Base-by-base conservation (phyloP, 2,329 filamentous ascomycete genomes). In the Verticillium zaregamsianum region DNA sequence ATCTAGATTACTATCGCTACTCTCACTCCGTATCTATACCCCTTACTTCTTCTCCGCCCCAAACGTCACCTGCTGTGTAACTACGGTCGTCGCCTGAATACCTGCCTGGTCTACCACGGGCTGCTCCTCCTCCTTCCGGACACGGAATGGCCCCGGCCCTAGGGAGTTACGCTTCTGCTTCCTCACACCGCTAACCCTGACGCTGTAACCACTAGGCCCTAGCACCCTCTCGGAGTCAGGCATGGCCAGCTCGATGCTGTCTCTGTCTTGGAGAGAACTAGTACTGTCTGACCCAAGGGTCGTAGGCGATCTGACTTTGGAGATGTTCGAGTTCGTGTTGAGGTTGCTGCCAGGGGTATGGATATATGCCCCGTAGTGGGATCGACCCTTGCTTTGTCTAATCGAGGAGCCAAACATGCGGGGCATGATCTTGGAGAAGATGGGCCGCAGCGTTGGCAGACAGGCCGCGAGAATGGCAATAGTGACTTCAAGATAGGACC, bases 401-500 rank as follows among this genome's bases (percentile, higher is more conserved):
- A 4, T 40, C 33, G 61, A 58, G 12, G 63, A 61, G 14, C 52
- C 59, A 20, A 70, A 67, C 54, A 68, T 35, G 11, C 66, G 62
- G 1, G 69, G 68, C 9, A 70, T 58, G 31, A 68, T 25, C 6
- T 62, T 63, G n/a, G 64, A 63, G 33, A 73, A 61, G 25, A 72
- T 63, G 3, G 72, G 72, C 11, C 70, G 68, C 2, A 74, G 64
- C 11, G 71, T 68, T 8, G 70, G 71, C 25, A 73, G 65, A 32
- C 68, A 70, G 2, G 71, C 70, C 31, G 68, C 71, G 3, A 70
- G 37, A 15, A 73, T 72, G 28, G 67, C 70, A 25, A 68, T 68
- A 59, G 68, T 70, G 60, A 73, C 64, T 61, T 74, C 72, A 33
- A 70, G 68, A 55, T 70, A 67, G 12, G 70, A 71, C 68, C 71